Base-by-base conservation (phyloP, 2,329 filamentous ascomycete species). In the Colletotrichum endophyticum region DNA sequence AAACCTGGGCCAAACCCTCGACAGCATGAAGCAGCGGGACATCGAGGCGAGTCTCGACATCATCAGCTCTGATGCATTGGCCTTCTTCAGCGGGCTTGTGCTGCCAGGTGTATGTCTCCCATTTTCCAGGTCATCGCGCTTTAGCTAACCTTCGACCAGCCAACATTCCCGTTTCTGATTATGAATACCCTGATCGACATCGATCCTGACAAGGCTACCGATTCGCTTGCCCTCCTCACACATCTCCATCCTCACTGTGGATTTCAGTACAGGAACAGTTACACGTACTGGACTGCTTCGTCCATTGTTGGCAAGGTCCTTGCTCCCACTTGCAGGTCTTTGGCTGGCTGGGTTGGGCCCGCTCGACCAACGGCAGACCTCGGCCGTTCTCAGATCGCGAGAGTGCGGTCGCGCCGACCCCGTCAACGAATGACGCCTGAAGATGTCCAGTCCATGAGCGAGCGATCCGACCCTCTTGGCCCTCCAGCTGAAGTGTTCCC, bases 141-240 rank as follows among this genome's bases (percentile, higher is more conserved):
- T n/a, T 11, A 25, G 49, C 69, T 77, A 57, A 78, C 53, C 72
- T 64, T 39, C 7, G 9, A 44, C 61, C 39, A 90, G 89, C 85
- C 89, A 6, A 92, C 91, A 0, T 91, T 95, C 62, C 93, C 94
- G 4, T 96, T 94, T 84, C 89, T 95, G 49, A 92, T 95, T 62
- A 95, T 96, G 93, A 95, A 95, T 82, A 91, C 94, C 6, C 88
- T 96, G 59, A 92, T 95, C 78, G 94, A 95, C 82, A 91, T 94
- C 79, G 94, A 95, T 80, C 92, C 92, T 3, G 93, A 95, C 81
- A 89, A 89, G 6, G 92, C 92, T 5, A 92, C 91, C 7, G 91
- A 93, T 77, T 87, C 92, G 9, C 89, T 95, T 19, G 92, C 92
- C 13, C 88, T 93, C 39, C 88, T 96, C 11, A 93, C 92, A 2